These are phyloP conservation scores for Alternaria incomplexa DNA, from an alignment of 2,329 filamentous ascomycete species.

Conservation along the genomic window DNA sequence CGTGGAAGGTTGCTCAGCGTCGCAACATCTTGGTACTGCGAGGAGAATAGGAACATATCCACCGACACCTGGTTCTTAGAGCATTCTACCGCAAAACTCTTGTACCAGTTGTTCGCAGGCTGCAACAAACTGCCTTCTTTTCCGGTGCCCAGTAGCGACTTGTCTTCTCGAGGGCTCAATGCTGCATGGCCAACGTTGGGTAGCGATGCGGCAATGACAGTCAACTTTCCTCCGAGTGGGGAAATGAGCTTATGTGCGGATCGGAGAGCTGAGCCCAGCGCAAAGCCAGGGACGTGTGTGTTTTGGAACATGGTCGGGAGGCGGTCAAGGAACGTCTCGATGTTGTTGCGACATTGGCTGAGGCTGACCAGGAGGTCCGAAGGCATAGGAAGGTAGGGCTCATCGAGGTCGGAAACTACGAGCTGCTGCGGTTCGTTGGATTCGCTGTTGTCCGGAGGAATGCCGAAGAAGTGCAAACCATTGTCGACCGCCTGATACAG, in stretches of 20 bases:
- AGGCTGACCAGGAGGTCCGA: conserved; percentile 89
- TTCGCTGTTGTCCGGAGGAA: conserved; percentile 87
- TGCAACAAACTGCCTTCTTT: conserved; percentile 89
- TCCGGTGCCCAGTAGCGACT: conserved; percentile 90
- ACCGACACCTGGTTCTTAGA: conserved; percentile 99
- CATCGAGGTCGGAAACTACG: conserved; percentile 92
- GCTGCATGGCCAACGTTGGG: conserved; percentile 89
- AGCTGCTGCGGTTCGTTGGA: conserved; percentile 87
- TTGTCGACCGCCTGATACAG: conserved; percentile 73
- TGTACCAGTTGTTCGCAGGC: conserved; percentile 96
- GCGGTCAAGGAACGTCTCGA: conserved; percentile 89
- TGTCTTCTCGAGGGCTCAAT: conserved; percentile 90
- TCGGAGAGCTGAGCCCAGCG: conserved; percentile 90
- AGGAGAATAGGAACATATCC: conserved; percentile 47
- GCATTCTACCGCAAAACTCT: conserved; percentile 98
- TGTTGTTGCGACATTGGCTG: conserved; percentile 85
- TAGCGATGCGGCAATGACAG: conserved; percentile 85
- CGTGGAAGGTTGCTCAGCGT: conserved; percentile 93
- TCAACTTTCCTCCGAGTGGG: conserved; percentile 91
- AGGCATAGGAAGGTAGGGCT: conserved; percentile 94
- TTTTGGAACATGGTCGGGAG: conserved; percentile 96
- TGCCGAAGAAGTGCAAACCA: conserved; percentile 93
- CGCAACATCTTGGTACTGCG: conserved; percentile 83
- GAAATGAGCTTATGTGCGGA: conserved; percentile 96
- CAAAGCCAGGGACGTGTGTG: conserved; percentile 87